Evolutionary conservation across 306 rosid species (phyloP).

Genomic region (Dryas drummondii): DNA sequence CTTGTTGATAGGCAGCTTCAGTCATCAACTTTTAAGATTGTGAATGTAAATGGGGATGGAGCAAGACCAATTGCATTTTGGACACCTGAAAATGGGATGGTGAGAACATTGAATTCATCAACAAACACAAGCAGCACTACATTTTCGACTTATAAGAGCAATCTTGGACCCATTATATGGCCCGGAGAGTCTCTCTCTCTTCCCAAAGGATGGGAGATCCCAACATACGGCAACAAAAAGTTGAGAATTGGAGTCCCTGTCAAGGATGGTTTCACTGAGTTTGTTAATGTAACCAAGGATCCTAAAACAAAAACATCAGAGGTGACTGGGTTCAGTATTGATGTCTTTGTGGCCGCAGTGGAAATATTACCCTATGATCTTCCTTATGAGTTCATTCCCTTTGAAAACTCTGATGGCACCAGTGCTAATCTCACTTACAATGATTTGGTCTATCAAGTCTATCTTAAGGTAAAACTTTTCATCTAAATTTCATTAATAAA

Average conservation of each 20-base stretch:
- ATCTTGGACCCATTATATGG: constrained; percentile 34
- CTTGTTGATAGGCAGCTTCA: constrained; percentile 36
- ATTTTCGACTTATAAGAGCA: not conserved
- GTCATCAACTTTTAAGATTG: constrained; percentile 34
- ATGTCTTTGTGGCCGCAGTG: constrained; percentile 33
- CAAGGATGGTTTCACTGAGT: constrained; percentile 23
- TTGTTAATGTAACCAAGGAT: constrained; percentile 17
- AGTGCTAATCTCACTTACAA: constrained; percentile 26
- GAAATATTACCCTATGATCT: constrained; percentile 32
- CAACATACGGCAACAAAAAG: constrained; percentile 16
- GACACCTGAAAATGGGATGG: constrained; percentile 20
- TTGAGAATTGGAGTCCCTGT: constrained; percentile 41
- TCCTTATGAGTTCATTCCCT: constrained; percentile 34
- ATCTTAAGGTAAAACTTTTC: constrained; percentile 27
- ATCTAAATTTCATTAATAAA: constrained; percentile 33
- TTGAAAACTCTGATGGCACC: constrained; percentile 3
- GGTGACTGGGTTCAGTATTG: constrained; percentile 35
- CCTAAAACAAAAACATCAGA: not conserved
- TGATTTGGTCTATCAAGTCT: constrained; percentile 29
- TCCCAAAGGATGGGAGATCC: constrained; percentile 46
- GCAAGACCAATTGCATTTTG: constrained; percentile 16
- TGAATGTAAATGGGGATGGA: constrained; percentile 33
- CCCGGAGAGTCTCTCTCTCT: constrained; percentile 32
- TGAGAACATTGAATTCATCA: not conserved
- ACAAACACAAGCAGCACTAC: not conserved